Base-by-base conservation (phyloP, 2,329 filamentous ascomycete species). In the Ceratocystis alfenasii region DNA sequence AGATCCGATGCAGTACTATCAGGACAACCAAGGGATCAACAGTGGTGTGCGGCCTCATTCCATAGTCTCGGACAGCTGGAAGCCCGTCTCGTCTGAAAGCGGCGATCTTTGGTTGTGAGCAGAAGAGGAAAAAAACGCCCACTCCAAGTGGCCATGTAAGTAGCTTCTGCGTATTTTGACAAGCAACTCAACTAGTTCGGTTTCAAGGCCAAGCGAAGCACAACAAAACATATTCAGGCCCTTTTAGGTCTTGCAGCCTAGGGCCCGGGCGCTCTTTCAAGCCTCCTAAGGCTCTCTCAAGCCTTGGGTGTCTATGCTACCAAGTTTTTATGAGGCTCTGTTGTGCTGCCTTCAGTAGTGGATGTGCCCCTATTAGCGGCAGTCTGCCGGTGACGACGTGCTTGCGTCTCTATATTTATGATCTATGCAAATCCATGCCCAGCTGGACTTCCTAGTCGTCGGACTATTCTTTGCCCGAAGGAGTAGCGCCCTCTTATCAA, bases 41-140 rank as follows among this genome's bases (percentile, higher is more conserved):
- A n/a, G 55, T n/a, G 22, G 36, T 12, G 55, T 30, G 55, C 55
- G 55, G 55, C 55, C 53, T 57, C 55, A 59, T 59, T 59, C 55
- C 55, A 59, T 30, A n/a, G 55, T 59, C 55, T 59, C 55, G 55
- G 55, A 20, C 28, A n/a, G n/a, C 55, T n/a, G 55, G 55, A 59
- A 59, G 30, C 28, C 55, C 15, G 10, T 41, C 36, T 41, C 36
- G 36, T 36, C 48, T 53, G 28, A 33, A 57, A 57, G 28, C 53
- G 20, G 12, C 5, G 7, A 25, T 22, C 50, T 55, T 55, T 30
- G 22, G 22, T 15, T 22, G 6, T 20, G 17, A 20, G 17, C 25
- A 12, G 48, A 10, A 12, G 20, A 10, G 48, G 48, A 10, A 36
- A n/a, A 59, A 30, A 59, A 33, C 28, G 7, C 25, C 1, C 30